A percentile compares a stretch with the other conserved stretches of the same genome.
phyloP scores from a whole-genome alignment of 2,329 filamentous ascomycete species.

The Trichoderma koningiopsis region DNA sequence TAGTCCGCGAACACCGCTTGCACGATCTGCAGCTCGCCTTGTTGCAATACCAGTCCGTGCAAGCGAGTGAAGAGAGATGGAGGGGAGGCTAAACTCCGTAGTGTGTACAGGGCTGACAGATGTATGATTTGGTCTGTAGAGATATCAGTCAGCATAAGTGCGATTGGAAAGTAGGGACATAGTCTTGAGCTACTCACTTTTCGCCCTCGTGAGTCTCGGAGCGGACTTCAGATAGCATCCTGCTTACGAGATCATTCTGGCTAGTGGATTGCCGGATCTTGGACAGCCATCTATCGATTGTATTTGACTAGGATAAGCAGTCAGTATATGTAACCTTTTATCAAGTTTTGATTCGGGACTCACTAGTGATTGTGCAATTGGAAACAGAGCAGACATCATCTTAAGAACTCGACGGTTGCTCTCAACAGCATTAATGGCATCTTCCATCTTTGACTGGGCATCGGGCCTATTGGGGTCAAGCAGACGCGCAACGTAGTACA shows the following conservation, averaged over 20 bases:
- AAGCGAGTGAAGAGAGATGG: constrained; percentile 32
- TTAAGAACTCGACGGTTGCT: constrained; percentile 43
- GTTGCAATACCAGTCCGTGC: constrained; percentile 28
- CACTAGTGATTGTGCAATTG: constrained; percentile 45
- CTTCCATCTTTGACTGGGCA: constrained; percentile 41
- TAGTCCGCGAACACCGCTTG: constrained; percentile 24
- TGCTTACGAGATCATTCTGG: constrained; percentile 29
- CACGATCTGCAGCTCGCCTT: constrained; percentile 25
- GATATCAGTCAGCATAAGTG: neutral
- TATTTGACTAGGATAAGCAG: constrained; percentile 36
- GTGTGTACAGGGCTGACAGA: constrained; percentile 26
- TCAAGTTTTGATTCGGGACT: constrained; percentile 25
- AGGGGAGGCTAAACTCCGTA: constrained; percentile 30
- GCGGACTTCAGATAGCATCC: constrained; percentile 31
- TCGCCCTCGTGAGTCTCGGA: constrained; percentile 31
- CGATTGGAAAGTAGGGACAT: neutral
- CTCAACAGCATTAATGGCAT: constrained; percentile 45
- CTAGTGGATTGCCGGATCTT: constrained; percentile 41
- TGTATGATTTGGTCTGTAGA: constrained; percentile 26
- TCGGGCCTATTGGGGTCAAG: constrained; percentile 42
- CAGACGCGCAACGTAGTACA: constrained; percentile 50
- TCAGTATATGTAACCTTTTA: neutral
- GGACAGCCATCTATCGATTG: constrained; percentile 43
- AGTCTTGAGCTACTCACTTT: constrained; percentile 25
- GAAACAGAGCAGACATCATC: constrained; percentile 44